Percentiles rank a stretch among this genome's conserved stretches.
These are phyloP conservation scores for Trichosanthes truncata DNA, from an alignment of 306 rosid genomes.

Conservation along the genomic window DNA sequence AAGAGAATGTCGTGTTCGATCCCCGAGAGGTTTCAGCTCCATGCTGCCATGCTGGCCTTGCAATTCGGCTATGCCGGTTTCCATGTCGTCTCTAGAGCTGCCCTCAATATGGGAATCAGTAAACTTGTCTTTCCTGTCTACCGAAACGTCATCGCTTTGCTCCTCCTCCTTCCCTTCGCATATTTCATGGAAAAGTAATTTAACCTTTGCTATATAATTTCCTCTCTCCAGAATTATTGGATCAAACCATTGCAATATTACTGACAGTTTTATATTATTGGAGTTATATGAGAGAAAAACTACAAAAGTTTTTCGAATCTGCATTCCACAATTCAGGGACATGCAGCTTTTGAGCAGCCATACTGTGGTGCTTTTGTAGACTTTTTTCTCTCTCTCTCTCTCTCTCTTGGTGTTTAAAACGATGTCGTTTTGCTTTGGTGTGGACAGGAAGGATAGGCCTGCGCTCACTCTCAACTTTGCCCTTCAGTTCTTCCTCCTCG, in stretches of 20 bases:
- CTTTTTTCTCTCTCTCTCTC: no score
- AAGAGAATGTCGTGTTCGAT: conserved; percentile 69
- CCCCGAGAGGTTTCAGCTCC: conserved; percentile 76
- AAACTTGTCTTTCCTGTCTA: conserved; percentile 92
- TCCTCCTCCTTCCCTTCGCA: conserved; percentile 82
- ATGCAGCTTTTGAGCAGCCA: no score
- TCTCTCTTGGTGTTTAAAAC: no score
- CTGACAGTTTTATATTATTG: neutral
- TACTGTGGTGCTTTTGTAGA: no score
- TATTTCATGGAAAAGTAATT: conserved; percentile 73
- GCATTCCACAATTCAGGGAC: no score
- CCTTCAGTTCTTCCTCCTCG: conserved; percentile 74
- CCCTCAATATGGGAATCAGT: conserved; percentile 94
- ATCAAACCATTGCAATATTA: no score
- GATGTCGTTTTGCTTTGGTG: neutral
- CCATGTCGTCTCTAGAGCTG: conserved; percentile 90
- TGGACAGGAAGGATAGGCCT: conserved; percentile 85
- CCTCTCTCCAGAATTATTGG: no score
- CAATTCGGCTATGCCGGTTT: conserved; percentile 97
- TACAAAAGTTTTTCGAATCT: no score
- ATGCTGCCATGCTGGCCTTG: conserved; percentile 89
- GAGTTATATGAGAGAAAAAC: no score
- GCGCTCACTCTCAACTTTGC: conserved; percentile 56
- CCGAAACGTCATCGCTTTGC: conserved; percentile 76
- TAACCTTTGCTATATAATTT: neutral